Evolutionary conservation across 1,139 yeast genomes (phyloP).

Genomic region (Suhomyces bolitotheri): DNA sequence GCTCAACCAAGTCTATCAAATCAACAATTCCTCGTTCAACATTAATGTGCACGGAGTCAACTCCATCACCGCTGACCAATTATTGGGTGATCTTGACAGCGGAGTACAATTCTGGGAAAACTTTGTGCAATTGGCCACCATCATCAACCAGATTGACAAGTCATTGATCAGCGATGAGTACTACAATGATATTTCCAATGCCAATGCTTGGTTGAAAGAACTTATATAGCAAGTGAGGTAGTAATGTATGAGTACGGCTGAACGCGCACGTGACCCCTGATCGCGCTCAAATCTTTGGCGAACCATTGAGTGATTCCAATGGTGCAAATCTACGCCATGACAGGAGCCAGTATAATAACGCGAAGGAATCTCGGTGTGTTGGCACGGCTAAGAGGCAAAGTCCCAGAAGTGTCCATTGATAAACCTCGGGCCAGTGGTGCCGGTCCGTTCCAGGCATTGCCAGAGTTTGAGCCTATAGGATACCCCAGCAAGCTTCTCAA

Average conservation of each 20-base stretch:
- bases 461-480: conserved; percentile 37
- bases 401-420: conserved; percentile 6
- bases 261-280: too few relatives aligned
- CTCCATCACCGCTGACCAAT: conserved; percentile 37
- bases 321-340: too few relatives aligned
- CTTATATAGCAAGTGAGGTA: conserved; percentile 25
- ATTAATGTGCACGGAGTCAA: conserved; percentile 47
- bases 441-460: conserved; percentile 45
- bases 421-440: conserved; percentile 29
- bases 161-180: conserved; percentile 35
- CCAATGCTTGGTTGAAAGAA: conserved; percentile 45
- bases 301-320: too few relatives aligned
- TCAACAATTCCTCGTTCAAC: conserved; percentile 40
- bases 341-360: neutral
- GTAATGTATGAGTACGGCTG: too few relatives aligned
- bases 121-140: conserved; percentile 42
- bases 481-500: conserved; percentile 32
- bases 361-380: conserved; percentile 3
- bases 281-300: too few relatives aligned
- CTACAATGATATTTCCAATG: conserved; percentile 34
- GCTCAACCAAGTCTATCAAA: conserved; percentile 41
- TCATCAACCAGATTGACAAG: conserved; percentile 37
- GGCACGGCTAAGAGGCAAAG: conserved; percentile 1
- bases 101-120: conserved; percentile 43
- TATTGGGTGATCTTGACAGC: conserved; percentile 41